These are phyloP conservation scores for Populus tomentosa DNA, from an alignment of 441 rosid genomes.

Conservation along the genomic window DNA sequence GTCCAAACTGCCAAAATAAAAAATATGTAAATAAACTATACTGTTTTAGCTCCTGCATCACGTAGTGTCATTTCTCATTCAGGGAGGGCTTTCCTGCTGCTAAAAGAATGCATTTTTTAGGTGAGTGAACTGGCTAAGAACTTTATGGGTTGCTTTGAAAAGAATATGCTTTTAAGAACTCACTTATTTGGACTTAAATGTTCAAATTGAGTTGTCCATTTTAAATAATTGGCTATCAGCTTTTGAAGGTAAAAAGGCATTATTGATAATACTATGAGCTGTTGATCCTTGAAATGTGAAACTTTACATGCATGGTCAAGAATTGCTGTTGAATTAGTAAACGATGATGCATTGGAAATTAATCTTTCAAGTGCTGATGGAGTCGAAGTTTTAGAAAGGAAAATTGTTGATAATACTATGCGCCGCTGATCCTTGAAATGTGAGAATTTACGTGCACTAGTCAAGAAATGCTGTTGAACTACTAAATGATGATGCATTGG, in stretches of 20 bases:
- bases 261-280: slow-evolving; percentile 38
- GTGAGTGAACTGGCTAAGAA: background rate
- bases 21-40: no score
- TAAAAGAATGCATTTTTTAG: background rate
- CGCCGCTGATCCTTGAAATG: background rate
- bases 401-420: background rate
- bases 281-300: background rate
- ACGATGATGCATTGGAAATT: background rate
- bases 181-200: background rate
- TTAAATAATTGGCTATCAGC: background rate
- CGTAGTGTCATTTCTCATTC: background rate
- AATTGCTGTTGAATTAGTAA: background rate
- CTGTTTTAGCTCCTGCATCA: no score
- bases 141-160: slow-evolving; percentile 15
- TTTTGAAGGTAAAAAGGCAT: background rate
- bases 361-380: background rate
- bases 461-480: background rate
- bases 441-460: background rate
- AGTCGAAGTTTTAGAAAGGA: background rate
- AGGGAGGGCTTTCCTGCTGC: slow-evolving; percentile 24
- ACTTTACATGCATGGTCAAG: background rate
- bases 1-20: no score
- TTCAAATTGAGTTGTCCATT: background rate
- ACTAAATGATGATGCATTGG: background rate
- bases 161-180: background rate